A percentile compares a stretch with the other conserved stretches of the same genome.
Evolutionary conservation across 768 basidiomycete genomes (phyloP).

Genomic region (Dictyophora rubrovolvata): DNA sequence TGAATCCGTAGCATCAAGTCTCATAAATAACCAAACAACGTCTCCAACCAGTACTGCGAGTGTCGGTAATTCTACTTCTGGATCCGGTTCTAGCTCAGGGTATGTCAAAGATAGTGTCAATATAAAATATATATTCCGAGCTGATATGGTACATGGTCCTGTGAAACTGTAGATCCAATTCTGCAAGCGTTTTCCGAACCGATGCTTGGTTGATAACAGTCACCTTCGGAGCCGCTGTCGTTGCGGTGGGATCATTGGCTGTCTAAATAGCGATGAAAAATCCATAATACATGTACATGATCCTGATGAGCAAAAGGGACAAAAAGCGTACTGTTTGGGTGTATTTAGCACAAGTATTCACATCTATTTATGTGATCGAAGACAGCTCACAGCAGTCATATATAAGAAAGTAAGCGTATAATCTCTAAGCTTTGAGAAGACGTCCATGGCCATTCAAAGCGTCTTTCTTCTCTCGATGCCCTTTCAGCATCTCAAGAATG

Average conservation of each 20-base stretch:
- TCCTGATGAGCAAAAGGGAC: too few relatives aligned
- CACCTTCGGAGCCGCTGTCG: not conserved
- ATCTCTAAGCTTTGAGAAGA: not conserved
- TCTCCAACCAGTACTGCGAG: not conserved
- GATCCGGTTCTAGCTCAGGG: not conserved
- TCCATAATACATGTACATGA: not conserved
- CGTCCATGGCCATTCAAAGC: too few relatives aligned
- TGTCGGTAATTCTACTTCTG: not conserved
- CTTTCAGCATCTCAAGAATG: not conserved
- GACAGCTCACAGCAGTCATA: not conserved
- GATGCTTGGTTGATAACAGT: not conserved
- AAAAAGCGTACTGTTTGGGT: not conserved
- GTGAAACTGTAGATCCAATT: not conserved
- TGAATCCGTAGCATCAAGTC: not conserved
- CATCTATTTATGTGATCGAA: not conserved
- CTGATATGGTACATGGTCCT: not conserved
- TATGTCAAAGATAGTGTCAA: too few relatives aligned
- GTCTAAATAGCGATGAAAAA: not conserved
- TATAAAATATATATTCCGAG: too few relatives aligned
- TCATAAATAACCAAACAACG: not conserved
- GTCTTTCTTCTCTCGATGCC: not conserved
- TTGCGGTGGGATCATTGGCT: not conserved
- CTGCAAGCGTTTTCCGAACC: not conserved
- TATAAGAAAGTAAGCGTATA: not conserved
- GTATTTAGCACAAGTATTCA: not conserved